A percentile compares a stretch with the other conserved stretches of the same genome.
Conservation (phyloP, 306 rosid genomes). For the Pterocarpus macrocarpus region DNA sequence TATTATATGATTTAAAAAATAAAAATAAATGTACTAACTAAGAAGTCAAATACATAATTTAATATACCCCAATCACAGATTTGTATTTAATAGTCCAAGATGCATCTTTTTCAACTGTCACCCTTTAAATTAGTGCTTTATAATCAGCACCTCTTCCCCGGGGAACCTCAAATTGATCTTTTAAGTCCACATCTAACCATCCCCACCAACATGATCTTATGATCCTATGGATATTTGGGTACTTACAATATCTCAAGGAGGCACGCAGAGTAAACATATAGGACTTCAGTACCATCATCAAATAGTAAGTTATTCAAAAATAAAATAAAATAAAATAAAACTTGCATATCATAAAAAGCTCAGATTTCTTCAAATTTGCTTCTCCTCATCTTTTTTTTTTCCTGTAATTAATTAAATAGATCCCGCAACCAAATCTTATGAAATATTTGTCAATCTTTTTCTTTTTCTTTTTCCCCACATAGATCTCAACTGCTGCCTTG, state of each 20-base stretch:
- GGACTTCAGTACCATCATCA: constrained; percentile 3
- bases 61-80: neutral
- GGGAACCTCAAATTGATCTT: neutral
- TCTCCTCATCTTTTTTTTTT: constrained; percentile 3
- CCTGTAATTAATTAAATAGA: constrained; percentile 7
- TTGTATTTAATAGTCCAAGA: neutral
- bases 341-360: neutral
- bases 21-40: neutral
- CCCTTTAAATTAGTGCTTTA: neutral
- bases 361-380: neutral
- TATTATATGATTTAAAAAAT: no score
- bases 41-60: neutral
- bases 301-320: neutral
- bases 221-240: neutral
- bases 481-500: neutral
- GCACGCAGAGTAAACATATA: neutral
- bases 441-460: neutral
- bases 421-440: constrained; percentile 1
- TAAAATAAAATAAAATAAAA: neutral
- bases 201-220: neutral
- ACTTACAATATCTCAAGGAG: neutral
- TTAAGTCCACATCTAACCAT: neutral
- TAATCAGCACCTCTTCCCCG: neutral
- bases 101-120: neutral
- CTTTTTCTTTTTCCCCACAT: neutral